Conservation (phyloP, 768 basidiomycete genomes). For the Termitomyces sp. region DNA sequence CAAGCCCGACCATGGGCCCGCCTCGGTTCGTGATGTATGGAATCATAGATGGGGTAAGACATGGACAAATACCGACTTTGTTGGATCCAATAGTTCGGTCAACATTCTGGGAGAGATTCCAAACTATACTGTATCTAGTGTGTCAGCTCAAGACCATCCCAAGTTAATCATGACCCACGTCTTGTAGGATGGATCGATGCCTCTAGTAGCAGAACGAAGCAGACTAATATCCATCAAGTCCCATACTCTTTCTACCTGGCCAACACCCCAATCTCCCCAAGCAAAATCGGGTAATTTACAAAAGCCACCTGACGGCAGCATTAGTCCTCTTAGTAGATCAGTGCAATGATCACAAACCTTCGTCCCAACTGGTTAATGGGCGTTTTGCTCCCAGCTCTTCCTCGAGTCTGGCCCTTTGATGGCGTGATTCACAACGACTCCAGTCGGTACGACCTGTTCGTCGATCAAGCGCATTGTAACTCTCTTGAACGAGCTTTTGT, state of each 20-base stretch:
- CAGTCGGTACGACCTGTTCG: constrained; percentile 79
- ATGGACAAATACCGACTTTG: constrained; percentile 82
- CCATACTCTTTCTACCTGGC: constrained; percentile 92
- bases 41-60: constrained; percentile 95
- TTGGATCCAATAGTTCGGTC: constrained; percentile 83
- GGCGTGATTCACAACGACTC: constrained; percentile 89
- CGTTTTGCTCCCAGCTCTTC: constrained; percentile 78
- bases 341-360: constrained; percentile 44
- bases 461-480: constrained; percentile 56
- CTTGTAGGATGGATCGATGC: constrained; percentile 83
- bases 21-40: constrained; percentile 95
- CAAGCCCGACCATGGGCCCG: constrained; percentile 91
- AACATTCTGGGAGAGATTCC: constrained; percentile 97
- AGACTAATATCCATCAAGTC: constrained; percentile 91
- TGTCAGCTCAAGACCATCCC: constrained; percentile 9
- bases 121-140: constrained; percentile 56
- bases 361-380: constrained; percentile 90
- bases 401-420: constrained; percentile 81
- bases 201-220: constrained; percentile 73
- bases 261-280: constrained; percentile 92
- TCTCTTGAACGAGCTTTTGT: constrained; percentile 73
- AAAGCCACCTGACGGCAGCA: constrained; percentile 52
- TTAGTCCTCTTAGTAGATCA: background rate
- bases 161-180: constrained; percentile 49
- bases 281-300: constrained; percentile 85